A percentile compares a stretch with the other conserved stretches of the same genome.
phyloP scores from a whole-genome alignment of 257 asterid genomes.

The Solanum tarapatanum region DNA sequence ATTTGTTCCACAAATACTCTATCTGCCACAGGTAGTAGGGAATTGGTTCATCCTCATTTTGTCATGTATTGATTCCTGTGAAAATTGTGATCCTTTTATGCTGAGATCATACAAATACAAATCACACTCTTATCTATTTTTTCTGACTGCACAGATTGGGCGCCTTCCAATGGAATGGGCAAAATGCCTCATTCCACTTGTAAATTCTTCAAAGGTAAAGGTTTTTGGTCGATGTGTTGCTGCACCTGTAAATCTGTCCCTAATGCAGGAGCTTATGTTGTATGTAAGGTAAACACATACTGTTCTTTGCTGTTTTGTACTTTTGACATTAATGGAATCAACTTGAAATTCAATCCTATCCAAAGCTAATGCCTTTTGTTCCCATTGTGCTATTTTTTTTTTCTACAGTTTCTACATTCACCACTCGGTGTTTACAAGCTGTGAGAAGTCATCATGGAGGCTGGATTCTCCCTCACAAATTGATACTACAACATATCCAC shows the following conservation, averaged over 20 bases:
- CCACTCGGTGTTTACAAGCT: constrained; percentile 37
- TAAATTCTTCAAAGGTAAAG: constrained; percentile 65
- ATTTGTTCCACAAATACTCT: background rate
- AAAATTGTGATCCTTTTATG: background rate
- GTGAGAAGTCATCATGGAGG: constrained; percentile 60
- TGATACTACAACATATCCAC: constrained; percentile 59
- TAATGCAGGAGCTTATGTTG: constrained; percentile 78
- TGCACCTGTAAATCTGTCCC: constrained; percentile 49
- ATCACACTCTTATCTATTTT: background rate
- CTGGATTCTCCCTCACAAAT: constrained; percentile 44
- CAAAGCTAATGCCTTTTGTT: background rate
- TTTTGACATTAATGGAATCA: background rate
- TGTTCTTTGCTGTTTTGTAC: background rate
- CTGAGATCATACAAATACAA: background rate
- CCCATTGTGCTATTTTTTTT: background rate
- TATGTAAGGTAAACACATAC: constrained; percentile 48
- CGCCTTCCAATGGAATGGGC: constrained; percentile 93
- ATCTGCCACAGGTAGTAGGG: background rate
- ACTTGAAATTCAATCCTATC: background rate
- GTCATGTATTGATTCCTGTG: background rate
- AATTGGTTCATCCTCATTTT: background rate
- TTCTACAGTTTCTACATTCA: constrained; percentile 67
- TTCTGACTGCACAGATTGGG: constrained; percentile 38
- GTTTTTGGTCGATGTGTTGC: constrained; percentile 66
- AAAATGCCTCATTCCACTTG: constrained; percentile 80